phyloP scores from a whole-genome alignment of 2,329 filamentous ascomycete species.

The Cephalotrichum gorgonifer region DNA sequence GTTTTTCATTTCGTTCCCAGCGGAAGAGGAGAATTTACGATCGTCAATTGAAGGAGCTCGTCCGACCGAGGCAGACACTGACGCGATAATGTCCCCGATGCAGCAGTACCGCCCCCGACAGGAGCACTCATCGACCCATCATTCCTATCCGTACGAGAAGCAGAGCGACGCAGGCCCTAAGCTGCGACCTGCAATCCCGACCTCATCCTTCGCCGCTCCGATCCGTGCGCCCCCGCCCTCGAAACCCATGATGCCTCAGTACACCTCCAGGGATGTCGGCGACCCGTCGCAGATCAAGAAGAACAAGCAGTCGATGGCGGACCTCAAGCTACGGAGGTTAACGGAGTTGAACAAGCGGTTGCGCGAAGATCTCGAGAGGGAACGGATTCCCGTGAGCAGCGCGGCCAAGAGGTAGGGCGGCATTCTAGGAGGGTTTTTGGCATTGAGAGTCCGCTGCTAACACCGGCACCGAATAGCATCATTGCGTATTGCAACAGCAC shows the following conservation, averaged over 20 bases:
- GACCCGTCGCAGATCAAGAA: slow-evolving; percentile 65
- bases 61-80: background rate
- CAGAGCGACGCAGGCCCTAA: background rate
- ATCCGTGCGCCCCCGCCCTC: slow-evolving; percentile 8
- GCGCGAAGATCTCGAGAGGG: slow-evolving; percentile 89
- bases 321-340: slow-evolving; percentile 90
- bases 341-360: slow-evolving; percentile 95
- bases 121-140: background rate
- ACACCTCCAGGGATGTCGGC: slow-evolving; percentile 56
- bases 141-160: background rate
- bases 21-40: background rate
- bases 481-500: slow-evolving; percentile 98
- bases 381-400: slow-evolving; percentile 91
- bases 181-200: background rate
- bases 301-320: slow-evolving; percentile 99
- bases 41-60: background rate
- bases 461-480: slow-evolving; percentile 55
- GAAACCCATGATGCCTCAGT: slow-evolving; percentile 46
- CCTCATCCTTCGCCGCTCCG: background rate
- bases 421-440: too few species aligned
- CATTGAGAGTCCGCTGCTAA: background rate
- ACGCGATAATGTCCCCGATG: slow-evolving; percentile 1
- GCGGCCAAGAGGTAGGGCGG: slow-evolving; percentile 72
- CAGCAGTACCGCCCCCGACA: slow-evolving; percentile 1
- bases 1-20: background rate